phyloP scores from a whole-genome alignment of 345 rosid species.

The Arabidopsis suecica region DNA sequence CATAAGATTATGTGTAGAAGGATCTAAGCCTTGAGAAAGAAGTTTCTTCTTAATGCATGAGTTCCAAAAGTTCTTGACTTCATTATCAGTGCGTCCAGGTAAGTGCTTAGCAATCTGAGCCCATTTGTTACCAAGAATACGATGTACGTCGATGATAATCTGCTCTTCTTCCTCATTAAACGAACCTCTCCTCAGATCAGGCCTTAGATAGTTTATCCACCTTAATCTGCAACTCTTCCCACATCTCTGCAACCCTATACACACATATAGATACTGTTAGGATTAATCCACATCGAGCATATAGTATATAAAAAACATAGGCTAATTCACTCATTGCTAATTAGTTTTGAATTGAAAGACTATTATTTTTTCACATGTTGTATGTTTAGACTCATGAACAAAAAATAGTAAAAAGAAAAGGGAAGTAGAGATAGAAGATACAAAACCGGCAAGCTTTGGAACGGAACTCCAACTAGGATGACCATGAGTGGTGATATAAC shows the following conservation, averaged over 20 bases:
- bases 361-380: no score
- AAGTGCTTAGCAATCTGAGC: constrained; percentile 64
- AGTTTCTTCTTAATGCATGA: constrained; percentile 76
- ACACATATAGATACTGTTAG: not conserved
- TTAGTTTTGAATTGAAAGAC: not conserved
- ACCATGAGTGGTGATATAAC: constrained; percentile 63
- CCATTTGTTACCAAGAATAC: constrained; percentile 67
- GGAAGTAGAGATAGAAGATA: not conserved
- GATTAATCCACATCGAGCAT: not conserved
- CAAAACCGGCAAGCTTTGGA: constrained; percentile 70
- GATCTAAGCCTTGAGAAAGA: constrained; percentile 63
- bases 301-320: not conserved
- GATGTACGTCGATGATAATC: constrained; percentile 62
- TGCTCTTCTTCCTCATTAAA: constrained; percentile 61
- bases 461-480: constrained; percentile 87
- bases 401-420: not conserved
- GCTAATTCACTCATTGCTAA: not conserved
- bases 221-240: constrained; percentile 71
- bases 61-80: constrained; percentile 83
- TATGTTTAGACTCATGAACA: not conserved
- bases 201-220: constrained; percentile 69
- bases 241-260: constrained; percentile 62
- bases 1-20: constrained; percentile 58
- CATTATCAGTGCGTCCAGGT: constrained; percentile 81
- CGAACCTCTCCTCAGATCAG: constrained; percentile 61